Conservation (phyloP, 805 yeast species). For the Wickerhamiella shivajii region DNA sequence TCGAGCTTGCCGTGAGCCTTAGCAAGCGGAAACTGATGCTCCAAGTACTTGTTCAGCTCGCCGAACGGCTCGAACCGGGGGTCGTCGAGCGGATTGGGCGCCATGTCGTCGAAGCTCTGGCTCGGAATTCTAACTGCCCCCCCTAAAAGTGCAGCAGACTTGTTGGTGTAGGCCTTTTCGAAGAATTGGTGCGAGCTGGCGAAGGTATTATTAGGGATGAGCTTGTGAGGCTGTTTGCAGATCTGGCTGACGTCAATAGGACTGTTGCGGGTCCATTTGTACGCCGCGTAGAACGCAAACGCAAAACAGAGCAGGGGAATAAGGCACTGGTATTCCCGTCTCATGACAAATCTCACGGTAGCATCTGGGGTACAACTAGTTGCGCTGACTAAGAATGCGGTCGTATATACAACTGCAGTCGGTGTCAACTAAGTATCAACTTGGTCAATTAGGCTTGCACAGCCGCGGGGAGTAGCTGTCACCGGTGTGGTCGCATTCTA, state of each 20-base stretch:
- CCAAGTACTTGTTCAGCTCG: conserved; percentile 39
- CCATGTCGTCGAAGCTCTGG: conserved; percentile 41
- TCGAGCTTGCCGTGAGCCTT: conserved; percentile 29
- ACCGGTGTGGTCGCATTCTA: too few species aligned
- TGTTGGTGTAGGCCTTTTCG: conserved; percentile 7
- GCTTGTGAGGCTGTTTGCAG: conserved; percentile 10
- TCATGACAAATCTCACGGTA: too few species aligned
- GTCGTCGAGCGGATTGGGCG: conserved; percentile 33
- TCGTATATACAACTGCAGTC: too few species aligned
- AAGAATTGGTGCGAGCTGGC: conserved; percentile 9
- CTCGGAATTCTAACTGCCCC: conserved; percentile 56
- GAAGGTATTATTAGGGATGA: conserved; percentile 5
- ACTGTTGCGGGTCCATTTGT: conserved; percentile 3
- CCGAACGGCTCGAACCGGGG: conserved; percentile 35
- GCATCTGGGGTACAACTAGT: too few species aligned
- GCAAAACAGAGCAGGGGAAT: conserved; percentile 8
- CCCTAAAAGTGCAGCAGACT: conserved; percentile 12
- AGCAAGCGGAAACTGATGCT: conserved; percentile 39
- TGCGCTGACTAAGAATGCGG: too few species aligned
- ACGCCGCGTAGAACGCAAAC: conserved; percentile 3
- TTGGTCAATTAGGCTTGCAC: too few species aligned
- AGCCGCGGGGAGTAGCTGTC: too few species aligned
- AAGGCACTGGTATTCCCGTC: conserved; percentile 2
- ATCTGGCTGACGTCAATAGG: neutral
- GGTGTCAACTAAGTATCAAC: too few species aligned